phyloP scores from a whole-genome alignment of 805 yeast genomes.

The Nakazawaea molendinolei region DNA sequence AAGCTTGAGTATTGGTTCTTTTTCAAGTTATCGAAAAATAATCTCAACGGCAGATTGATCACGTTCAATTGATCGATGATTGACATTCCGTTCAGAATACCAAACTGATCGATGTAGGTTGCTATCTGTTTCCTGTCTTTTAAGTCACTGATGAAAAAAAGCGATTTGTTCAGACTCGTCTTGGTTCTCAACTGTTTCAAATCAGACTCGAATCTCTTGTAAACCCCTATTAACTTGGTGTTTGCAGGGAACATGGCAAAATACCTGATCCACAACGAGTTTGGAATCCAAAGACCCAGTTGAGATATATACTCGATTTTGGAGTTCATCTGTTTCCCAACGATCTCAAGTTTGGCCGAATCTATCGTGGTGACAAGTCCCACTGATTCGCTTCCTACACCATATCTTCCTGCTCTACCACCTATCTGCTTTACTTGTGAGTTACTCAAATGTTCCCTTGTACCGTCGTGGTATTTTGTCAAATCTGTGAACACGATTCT shows the following conservation, averaged over 20 bases:
- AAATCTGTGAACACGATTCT: constrained; percentile 69
- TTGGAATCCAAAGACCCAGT: constrained; percentile 81
- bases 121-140: constrained; percentile 20
- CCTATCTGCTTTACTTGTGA: constrained; percentile 88
- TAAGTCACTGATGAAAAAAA: constrained; percentile 22
- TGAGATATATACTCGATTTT: constrained; percentile 45
- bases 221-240: constrained; percentile 38
- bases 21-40: constrained; percentile 12
- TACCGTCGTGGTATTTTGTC: constrained; percentile 64
- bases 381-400: constrained; percentile 14
- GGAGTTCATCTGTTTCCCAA: constrained; percentile 40
- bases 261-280: constrained; percentile 58
- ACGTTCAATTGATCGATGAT: constrained; percentile 25
- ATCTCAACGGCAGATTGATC: constrained; percentile 31
- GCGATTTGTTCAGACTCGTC: constrained; percentile 2
- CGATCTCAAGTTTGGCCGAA: constrained; percentile 33
- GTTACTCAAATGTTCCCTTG: constrained; percentile 38
- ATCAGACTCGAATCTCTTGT: constrained; percentile 41
- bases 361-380: constrained; percentile 54
- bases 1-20: too few species aligned
- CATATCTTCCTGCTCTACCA: constrained; percentile 89
- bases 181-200: constrained; percentile 18
- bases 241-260: constrained; percentile 53
- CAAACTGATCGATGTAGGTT: constrained; percentile 20
- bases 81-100: constrained; percentile 18